Conservation (phyloP, 2,329 filamentous ascomycete genomes). For the Lecanicillium sp. region DNA sequence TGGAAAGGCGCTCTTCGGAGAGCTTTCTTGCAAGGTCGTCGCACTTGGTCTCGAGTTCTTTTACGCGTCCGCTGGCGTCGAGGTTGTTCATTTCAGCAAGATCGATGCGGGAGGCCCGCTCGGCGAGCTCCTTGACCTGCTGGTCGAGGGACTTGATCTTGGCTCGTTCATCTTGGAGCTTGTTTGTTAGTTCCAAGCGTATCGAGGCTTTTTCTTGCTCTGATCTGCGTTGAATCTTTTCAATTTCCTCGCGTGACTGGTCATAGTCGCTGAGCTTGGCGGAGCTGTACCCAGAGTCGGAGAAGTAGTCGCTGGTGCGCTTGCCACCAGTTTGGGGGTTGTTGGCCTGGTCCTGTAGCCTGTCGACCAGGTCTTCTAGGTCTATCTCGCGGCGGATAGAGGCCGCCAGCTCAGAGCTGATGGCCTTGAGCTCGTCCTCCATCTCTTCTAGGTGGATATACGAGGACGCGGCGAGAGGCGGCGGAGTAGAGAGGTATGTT, state of each 20-base stretch:
- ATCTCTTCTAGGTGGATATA: constrained; percentile 69
- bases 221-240: constrained; percentile 72
- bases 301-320: constrained; percentile 95
- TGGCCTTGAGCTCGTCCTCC: constrained; percentile 89
- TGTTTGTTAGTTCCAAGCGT: constrained; percentile 76
- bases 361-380: constrained; percentile 86
- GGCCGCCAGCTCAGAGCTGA: constrained; percentile 84
- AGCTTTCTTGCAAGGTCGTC: constrained; percentile 80
- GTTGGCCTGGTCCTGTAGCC: constrained; percentile 70
- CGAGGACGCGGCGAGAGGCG: constrained; percentile 32
- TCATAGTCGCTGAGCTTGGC: constrained; percentile 67
- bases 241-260: constrained; percentile 63
- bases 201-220: constrained; percentile 90
- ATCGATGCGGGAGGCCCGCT: constrained; percentile 62
- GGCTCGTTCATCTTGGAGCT: constrained; percentile 79
- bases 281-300: constrained; percentile 87
- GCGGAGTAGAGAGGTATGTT: constrained; percentile 46
- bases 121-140: constrained; percentile 77
- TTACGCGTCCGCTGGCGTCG: constrained; percentile 56
- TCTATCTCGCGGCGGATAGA: constrained; percentile 97
- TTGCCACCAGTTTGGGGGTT: constrained; percentile 54
- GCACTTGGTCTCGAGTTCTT: constrained; percentile 71
- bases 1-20: constrained; percentile 76
- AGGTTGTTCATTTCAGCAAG: constrained; percentile 48
- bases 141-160: constrained; percentile 71